Evolutionary conservation across 305 asterid genomes (phyloP).

Genomic region (Rubia tinctorum): DNA sequence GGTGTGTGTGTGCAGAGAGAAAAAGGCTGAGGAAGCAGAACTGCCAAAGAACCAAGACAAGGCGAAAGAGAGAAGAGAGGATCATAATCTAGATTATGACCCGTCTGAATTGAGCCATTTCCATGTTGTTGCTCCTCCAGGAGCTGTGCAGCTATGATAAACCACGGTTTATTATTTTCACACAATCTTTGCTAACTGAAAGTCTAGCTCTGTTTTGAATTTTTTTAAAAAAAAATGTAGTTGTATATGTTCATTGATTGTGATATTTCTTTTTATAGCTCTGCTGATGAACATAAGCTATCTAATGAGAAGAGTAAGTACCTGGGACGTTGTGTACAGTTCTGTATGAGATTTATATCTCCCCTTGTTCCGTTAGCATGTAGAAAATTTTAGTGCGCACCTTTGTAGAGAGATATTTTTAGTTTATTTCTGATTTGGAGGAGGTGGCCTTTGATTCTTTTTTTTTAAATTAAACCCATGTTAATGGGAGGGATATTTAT

Average conservation of each 20-base stretch:
- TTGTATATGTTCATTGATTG: constrained; percentile 4
- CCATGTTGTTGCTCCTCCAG: constrained; percentile 98
- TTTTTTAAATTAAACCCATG: too few relatives aligned
- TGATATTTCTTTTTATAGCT: constrained; percentile 32
- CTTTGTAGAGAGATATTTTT: background rate
- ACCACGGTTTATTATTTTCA: background rate
- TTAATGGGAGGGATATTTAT: too few relatives aligned
- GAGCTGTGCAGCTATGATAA: constrained; percentile 67
- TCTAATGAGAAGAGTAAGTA: constrained; percentile 97
- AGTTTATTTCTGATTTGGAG: background rate
- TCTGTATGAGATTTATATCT: background rate
- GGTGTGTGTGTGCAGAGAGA: constrained; percentile 46
- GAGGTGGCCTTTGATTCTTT: background rate
- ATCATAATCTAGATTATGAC: constrained; percentile 94
- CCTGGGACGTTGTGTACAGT: constrained; percentile 74
- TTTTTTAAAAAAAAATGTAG: background rate
- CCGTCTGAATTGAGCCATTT: constrained; percentile 74
- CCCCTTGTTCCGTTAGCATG: background rate
- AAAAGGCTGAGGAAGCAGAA: constrained; percentile 85
- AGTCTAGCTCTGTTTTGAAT: background rate
- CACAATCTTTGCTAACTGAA: background rate
- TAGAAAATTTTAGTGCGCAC: background rate
- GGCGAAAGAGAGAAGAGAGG: constrained; percentile 95
- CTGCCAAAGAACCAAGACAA: constrained; percentile 92
- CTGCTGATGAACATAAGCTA: constrained; percentile 93